Evolutionary conservation across 257 asterid species (phyloP), one percentile per base, ranked within the genome.

Genomic region (Haberlea rhodopensis): DNA sequence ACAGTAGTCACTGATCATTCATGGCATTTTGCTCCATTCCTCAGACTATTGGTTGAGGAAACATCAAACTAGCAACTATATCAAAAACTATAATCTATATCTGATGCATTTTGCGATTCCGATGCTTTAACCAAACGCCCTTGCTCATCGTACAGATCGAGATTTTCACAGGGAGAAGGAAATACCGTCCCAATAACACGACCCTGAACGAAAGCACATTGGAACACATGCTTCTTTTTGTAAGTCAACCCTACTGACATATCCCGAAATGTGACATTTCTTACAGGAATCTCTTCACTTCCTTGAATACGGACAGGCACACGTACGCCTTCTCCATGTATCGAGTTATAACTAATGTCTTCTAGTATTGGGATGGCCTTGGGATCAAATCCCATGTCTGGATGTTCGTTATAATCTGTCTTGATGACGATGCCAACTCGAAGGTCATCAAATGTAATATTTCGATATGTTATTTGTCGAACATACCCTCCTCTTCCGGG

Each of bases 351-450:
- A 58, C 79, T 87, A 81, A 94, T 87, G 84, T 84, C 83, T 59
- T 88, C 87, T 0, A 94, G 73, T 23, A 76, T 21, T 6, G 99
- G 99, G 52, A 75, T 72, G 0, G 99, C 99, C 57, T 79, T 80
- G 58, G 96, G 97, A 72, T 94, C 87, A 48, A 62, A 94, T 2
- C 77, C 89, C 2, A 43, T 77, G 23, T 84, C 96, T 0, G 99
- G 96, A 70, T 94, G 99, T 72, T 94, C 99, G 19, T 90, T 90
- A 84, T 94, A 94, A 68, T 90, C 97, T 16, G 99, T 90, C 73
- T 90, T 94, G 68, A 94, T 80, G 40, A 94, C 95, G 4, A 94
- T 84, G 6, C 99, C 99, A 26, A 86, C 99, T 4, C 99, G 87
- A 6, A 81, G 77, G 3, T 80, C 85, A n/a, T 80, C 85, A 24